Evolutionary conservation across 2,329 filamentous ascomycete genomes (phyloP).

Genomic region (Scedosporium minutisporum): DNA sequence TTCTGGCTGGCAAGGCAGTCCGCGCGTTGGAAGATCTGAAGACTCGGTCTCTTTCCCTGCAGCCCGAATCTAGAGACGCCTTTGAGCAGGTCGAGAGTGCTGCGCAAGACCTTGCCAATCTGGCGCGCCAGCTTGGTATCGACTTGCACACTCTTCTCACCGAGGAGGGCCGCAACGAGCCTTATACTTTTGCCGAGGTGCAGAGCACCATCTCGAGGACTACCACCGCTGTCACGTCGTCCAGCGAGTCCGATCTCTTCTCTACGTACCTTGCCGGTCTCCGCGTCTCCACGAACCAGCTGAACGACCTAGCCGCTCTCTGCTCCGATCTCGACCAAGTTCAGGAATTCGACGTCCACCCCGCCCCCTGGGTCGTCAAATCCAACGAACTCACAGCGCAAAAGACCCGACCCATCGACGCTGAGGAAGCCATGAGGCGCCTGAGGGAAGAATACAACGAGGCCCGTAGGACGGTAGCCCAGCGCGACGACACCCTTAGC

Average conservation of each 20-base stretch:
- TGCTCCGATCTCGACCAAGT: slow-evolving; percentile 63
- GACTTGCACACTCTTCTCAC: slow-evolving; percentile 57
- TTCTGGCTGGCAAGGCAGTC: slow-evolving; percentile 69
- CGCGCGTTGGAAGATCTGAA: slow-evolving; percentile 70
- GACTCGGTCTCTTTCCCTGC: slow-evolving; percentile 62
- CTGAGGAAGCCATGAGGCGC: slow-evolving; percentile 73
- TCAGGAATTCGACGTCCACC: slow-evolving; percentile 66
- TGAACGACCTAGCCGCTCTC: slow-evolving; percentile 62
- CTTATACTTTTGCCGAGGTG: slow-evolving; percentile 58
- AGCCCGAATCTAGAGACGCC: slow-evolving; percentile 53
- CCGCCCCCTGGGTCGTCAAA: slow-evolving; percentile 74
- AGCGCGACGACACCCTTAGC: slow-evolving; percentile 73
- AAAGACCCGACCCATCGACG: slow-evolving; percentile 70
- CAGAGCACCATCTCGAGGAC: slow-evolving; percentile 51
- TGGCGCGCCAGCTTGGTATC: slow-evolving; percentile 58
- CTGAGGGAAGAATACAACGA: slow-evolving; percentile 74
- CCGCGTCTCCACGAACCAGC: slow-evolving; percentile 50
- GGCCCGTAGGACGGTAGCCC: slow-evolving; percentile 59
- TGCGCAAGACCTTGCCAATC: slow-evolving; percentile 54
- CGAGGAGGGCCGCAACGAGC: slow-evolving; percentile 61
- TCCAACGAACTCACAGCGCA: slow-evolving; percentile 73
- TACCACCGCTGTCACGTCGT: slow-evolving; percentile 38
- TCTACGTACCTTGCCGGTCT: slow-evolving; percentile 59
- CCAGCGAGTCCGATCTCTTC: slow-evolving; percentile 59
- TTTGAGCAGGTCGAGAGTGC: slow-evolving; percentile 63